These are phyloP conservation scores for Moesziomyces sp. DNA, from an alignment of 1,284 basidiomycete species.

Conservation along the genomic window DNA sequence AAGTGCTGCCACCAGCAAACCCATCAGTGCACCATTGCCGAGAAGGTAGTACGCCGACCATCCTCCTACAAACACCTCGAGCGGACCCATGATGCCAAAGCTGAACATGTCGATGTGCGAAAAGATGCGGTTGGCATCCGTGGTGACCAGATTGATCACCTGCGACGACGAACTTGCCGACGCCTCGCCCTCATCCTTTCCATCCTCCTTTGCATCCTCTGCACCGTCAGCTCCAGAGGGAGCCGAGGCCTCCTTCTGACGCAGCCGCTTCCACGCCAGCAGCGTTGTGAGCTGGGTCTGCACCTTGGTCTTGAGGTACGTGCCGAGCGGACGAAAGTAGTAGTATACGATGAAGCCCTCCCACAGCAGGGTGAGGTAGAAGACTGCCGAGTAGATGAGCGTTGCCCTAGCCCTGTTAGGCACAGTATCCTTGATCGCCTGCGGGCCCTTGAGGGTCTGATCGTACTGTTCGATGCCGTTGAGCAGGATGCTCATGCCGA, in stretches of 20 bases:
- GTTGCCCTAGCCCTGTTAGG: constrained; percentile 22
- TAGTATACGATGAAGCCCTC: constrained; percentile 24
- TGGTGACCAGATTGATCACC: constrained; percentile 45
- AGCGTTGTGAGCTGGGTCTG: constrained; percentile 33
- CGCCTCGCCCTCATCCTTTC: neutral
- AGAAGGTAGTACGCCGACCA: constrained; percentile 31
- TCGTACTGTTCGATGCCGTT: constrained; percentile 26
- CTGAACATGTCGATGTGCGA: constrained; percentile 23
- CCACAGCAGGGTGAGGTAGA: constrained; percentile 21
- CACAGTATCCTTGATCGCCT: constrained; percentile 3
- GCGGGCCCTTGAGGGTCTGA: neutral
- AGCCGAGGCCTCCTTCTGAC: constrained; percentile 36
- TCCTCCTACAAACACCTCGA: constrained; percentile 38
- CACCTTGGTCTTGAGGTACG: constrained; percentile 16
- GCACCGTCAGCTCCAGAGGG: neutral
- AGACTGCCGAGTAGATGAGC: constrained; percentile 27
- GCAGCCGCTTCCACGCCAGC: constrained; percentile 35
- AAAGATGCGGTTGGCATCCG: constrained; percentile 30
- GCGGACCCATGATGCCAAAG: constrained; percentile 40
- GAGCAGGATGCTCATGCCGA: constrained; percentile 23
- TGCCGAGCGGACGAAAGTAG: constrained; percentile 23
- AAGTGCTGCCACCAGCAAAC: constrained; percentile 26
- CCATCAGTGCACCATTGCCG: constrained; percentile 38
- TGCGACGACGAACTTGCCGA: constrained; percentile 18
- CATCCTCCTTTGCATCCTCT: neutral